Conservation (phyloP, 306 rosid species). For the peach (Prunus persica) region Prunus_persica_NCBIv2 NC_034009.1:4316001-4316500, state of each 20-base stretch:
- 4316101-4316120: not conserved
- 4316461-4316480: not conserved
- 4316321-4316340: not conserved
- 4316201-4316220: not conserved
- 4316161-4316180: not conserved
- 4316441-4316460: not conserved
- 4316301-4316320: too few species aligned
- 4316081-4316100: not conserved
- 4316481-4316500: not conserved
- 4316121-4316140: not conserved
- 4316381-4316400: not conserved
- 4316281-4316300: too few species aligned
- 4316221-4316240: not conserved
- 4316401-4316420: not conserved
- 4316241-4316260: not conserved
- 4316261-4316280: not conserved
- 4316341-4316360: not conserved
- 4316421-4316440: not conserved
- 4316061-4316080: not conserved
- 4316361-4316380: not conserved
- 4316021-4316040: constrained; percentile 21
- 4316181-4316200: not conserved
- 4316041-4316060: not conserved
- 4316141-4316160: not conserved
- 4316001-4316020: constrained; percentile 95